Evolutionary conservation across 2,329 filamentous ascomycete genomes (phyloP).

Genomic region (Fusarium lyarnte): DNA sequence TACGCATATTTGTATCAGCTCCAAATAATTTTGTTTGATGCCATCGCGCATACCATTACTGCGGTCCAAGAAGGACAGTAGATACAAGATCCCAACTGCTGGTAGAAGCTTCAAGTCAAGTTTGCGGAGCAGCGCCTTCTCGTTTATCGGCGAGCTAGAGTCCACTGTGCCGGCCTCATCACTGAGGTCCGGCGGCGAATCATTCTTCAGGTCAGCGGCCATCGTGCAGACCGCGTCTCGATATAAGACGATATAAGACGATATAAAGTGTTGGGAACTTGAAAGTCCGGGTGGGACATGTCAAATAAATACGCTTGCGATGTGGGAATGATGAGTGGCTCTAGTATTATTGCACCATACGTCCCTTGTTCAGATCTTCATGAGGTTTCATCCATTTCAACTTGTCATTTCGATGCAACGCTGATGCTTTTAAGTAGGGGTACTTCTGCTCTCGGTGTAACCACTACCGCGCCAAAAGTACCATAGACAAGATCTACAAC

Average conservation of each 20-base stretch:
- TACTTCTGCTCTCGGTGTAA: no score
- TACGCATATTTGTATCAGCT: conserved; percentile 7
- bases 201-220: not conserved
- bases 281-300: rapidly evolving
- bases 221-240: not conserved
- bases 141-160: conserved; percentile 53
- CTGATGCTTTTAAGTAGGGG: not conserved
- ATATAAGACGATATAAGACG: no score
- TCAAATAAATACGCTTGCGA: not conserved
- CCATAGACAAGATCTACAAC: not conserved
- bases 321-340: not conserved
- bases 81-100: conserved; percentile 63
- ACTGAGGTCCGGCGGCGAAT: conserved; percentile 27
- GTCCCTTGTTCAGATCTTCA: conserved; percentile 4
- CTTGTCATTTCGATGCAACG: not conserved
- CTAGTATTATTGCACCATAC: conserved; percentile 20
- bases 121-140: conserved; percentile 67
- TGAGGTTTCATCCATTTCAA: conserved; percentile 4
- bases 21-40: conserved; percentile 28
- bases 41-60: conserved; percentile 60
- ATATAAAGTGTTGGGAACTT: rapidly evolving
- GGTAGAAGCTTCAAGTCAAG: conserved; percentile 63
- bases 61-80: conserved; percentile 66
- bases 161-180: conserved; percentile 24
- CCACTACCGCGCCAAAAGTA: not conserved